These are phyloP conservation scores for Dothidotthia symphoricarpi DNA, from an alignment of 2,329 filamentous ascomycete genomes.

Conservation along the genomic window DNA sequence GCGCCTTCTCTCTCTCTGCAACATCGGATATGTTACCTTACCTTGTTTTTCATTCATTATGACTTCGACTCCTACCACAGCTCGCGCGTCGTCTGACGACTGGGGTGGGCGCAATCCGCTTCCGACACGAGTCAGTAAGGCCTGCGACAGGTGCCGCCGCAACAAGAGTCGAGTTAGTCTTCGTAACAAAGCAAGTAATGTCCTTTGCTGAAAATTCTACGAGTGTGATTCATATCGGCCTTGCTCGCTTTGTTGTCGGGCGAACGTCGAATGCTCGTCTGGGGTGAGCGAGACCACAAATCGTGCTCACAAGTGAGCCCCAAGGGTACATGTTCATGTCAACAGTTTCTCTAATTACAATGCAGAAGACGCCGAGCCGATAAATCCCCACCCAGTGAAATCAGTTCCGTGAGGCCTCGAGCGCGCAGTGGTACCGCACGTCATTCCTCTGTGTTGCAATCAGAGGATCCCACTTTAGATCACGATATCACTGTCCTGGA, in stretches of 20 bases:
- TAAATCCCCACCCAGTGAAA: too few species aligned
- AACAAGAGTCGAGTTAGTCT: conserved; percentile 12
- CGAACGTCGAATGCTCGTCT: conserved; percentile 18
- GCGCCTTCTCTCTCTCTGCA: too few species aligned
- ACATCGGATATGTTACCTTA: too few species aligned
- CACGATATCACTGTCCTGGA: not conserved
- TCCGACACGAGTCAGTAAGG: conserved; percentile 8
- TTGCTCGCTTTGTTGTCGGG: conserved; percentile 36
- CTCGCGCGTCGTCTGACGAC: conserved; percentile 1
- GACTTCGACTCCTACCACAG: conserved; percentile 3
- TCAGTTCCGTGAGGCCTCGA: too few species aligned
- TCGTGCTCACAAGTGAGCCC: too few species aligned
- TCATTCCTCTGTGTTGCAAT: too few species aligned
- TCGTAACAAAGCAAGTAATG: not conserved
- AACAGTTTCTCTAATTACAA: too few species aligned
- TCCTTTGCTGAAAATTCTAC: not conserved
- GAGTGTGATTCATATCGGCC: conserved; percentile 39
- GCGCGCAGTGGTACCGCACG: too few species aligned
- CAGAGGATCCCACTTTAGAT: not conserved
- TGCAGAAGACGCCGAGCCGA: too few species aligned
- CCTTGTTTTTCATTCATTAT: too few species aligned
- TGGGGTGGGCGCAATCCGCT: conserved; percentile 1
- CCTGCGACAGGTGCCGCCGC: conserved; percentile 13
- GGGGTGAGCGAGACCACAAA: not conserved
- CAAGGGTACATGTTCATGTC: too few species aligned